Evolutionary conservation across 108 stramenopile genomes (phyloP), one percentile per base, ranked within the genome.

Genomic region (Nitzschia sp.): DNA sequence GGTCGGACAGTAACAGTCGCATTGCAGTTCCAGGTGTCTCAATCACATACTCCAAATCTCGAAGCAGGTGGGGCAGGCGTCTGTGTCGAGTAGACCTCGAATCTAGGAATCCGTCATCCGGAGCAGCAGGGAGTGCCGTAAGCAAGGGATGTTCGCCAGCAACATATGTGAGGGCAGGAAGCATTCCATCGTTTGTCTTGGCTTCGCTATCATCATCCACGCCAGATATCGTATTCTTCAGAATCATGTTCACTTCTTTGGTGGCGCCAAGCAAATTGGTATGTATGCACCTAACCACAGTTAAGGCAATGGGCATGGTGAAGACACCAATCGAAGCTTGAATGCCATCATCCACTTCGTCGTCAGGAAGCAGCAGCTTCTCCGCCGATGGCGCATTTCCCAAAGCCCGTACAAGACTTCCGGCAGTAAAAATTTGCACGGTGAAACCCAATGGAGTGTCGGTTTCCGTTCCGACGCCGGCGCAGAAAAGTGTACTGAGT

Each of bases 1-100:
- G 69, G 10, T 63, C 43, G n/a, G 85, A 78, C 22, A 82, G 65
- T 5, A 92, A 75, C 29, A 94, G 53, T 55, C 88, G 78, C 41
- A 88, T 59, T 7, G 90, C 83, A 25, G 93, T 94, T 29, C 89
- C 88, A 54, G 91, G 87, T 40, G 91, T 95, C 70, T 95, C 92
- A 59, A 92, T 86, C 9, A 93, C 85, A 64, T 93, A 95, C 66
- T 95, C 94, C 63, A 95, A 80, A 71, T 95, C 94, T 24, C 94
- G 80, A 21, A 95, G 71, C 17, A 93, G 64, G 53, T 90, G 91
- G 12, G 92, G 90, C 41, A 95, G 70, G 22, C 94, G 79, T 67
- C 91, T 93, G 71, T 93, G 90, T 46, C 83, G 78, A 39, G 87
- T 90, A 15, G 88, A 91, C 41, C 89, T 69, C 9, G 88, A 89